These are phyloP conservation scores for Kodamaea leandrae DNA, from an alignment of 805 yeast genomes.

Conservation along the genomic window DNA sequence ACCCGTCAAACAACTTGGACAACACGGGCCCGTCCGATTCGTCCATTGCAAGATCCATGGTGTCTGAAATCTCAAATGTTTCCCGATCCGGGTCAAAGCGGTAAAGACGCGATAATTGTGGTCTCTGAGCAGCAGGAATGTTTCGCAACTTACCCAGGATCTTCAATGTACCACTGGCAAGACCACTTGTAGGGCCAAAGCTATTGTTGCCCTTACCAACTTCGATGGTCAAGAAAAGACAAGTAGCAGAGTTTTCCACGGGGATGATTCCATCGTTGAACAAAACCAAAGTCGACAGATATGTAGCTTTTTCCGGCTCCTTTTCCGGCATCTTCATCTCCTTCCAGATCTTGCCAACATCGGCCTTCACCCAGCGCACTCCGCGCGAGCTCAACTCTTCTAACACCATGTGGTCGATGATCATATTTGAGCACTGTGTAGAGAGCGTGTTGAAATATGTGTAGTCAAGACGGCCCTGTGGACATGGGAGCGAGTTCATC, in stretches of 20 bases:
- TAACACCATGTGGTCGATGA: slow-evolving; percentile 51
- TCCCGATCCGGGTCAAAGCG: slow-evolving; percentile 20
- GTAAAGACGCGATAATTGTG: slow-evolving; percentile 20
- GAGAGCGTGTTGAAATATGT: slow-evolving; percentile 39
- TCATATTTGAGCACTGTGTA: slow-evolving; percentile 43
- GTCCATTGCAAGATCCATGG: slow-evolving; percentile 23
- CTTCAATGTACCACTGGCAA: neutral
- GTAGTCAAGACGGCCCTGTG: slow-evolving; percentile 19
- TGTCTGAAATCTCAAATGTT: slow-evolving; percentile 29
- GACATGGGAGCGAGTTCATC: slow-evolving; percentile 34
- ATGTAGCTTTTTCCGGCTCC: slow-evolving; percentile 12
- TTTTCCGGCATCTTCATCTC: slow-evolving; percentile 8
- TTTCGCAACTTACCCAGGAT: slow-evolving; percentile 27
- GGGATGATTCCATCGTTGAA: slow-evolving; percentile 31
- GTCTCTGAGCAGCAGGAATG: slow-evolving; percentile 19
- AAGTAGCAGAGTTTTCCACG: slow-evolving; percentile 30
- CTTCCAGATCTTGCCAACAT: slow-evolving; percentile 1
- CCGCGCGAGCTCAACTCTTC: slow-evolving; percentile 45
- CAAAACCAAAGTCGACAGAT: slow-evolving; percentile 25
- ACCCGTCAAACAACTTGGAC: slow-evolving; percentile 20
- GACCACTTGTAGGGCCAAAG: neutral
- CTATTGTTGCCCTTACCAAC: slow-evolving; percentile 1
- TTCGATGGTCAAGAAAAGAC: slow-evolving; percentile 32
- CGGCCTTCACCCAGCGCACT: slow-evolving; percentile 26
- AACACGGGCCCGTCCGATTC: slow-evolving; percentile 2